Percentiles rank a stretch among this genome's conserved stretches.
phyloP scores from a whole-genome alignment of 129 eudicot species.

The Flaveria sonorensis region DNA sequence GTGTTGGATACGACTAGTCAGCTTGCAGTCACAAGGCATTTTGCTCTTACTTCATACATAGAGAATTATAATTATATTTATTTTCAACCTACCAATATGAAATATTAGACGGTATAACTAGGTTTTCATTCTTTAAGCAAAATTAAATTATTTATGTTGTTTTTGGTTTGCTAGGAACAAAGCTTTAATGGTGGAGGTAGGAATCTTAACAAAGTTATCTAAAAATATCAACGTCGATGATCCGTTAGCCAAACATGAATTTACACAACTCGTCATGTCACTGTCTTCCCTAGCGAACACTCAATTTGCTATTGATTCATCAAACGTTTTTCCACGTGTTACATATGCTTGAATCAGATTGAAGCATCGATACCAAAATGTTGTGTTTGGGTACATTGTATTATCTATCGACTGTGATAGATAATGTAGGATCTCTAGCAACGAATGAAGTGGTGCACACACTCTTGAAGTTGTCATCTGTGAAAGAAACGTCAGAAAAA shows the following conservation, averaged over 20 bases:
- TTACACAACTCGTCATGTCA: constrained; percentile 58
- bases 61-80: neutral
- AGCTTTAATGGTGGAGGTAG: constrained; percentile 75
- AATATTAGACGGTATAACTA: neutral
- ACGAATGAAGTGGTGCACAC: constrained; percentile 38
- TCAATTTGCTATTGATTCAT: constrained; percentile 50
- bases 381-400: constrained; percentile 57
- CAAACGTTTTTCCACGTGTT: constrained; percentile 51
- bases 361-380: constrained; percentile 47
- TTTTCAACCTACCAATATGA: neutral
- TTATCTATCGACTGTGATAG: constrained; percentile 64
- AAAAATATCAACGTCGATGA: constrained; percentile 41
- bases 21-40: neutral
- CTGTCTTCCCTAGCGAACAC: constrained; percentile 60
- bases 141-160: neutral
- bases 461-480: constrained; percentile 48
- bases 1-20: neutral
- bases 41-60: neutral
- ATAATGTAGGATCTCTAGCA: constrained; percentile 53
- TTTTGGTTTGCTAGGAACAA: constrained; percentile 68
- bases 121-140: neutral
- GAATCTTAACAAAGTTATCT: constrained; percentile 68
- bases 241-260: constrained; percentile 44
- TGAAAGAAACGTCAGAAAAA: constrained; percentile 57
- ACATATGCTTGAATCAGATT: constrained; percentile 51